Conservation (phyloP, 352 stramenopile species). For the Pythium periplocum region DNA sequence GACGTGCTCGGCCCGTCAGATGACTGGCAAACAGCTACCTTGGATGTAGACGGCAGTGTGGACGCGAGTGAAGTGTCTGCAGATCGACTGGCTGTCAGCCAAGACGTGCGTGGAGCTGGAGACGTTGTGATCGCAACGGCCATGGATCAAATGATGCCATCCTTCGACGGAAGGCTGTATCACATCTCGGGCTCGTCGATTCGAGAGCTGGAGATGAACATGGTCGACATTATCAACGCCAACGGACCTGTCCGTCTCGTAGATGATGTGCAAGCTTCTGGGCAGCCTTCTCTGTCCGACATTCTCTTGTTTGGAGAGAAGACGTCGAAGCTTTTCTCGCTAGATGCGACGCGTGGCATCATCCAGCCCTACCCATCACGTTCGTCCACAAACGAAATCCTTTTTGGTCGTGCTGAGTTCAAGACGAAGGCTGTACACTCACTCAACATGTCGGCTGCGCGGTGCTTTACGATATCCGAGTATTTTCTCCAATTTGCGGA, state of each 20-base stretch:
- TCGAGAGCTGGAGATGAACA: slow-evolving; percentile 70
- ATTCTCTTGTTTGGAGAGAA: slow-evolving; percentile 80
- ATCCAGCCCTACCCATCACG: slow-evolving; percentile 37
- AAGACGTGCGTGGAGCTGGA: background rate
- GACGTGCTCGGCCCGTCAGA: background rate
- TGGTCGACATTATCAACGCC: slow-evolving; percentile 68
- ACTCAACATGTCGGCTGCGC: slow-evolving; percentile 47
- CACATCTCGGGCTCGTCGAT: slow-evolving; percentile 57
- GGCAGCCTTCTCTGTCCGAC: slow-evolving; percentile 22
- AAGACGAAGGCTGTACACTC: slow-evolving; percentile 59
- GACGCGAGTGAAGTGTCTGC: background rate
- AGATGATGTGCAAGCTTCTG: slow-evolving; percentile 7
- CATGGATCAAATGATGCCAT: slow-evolving; percentile 63
- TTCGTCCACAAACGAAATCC: slow-evolving; percentile 18
- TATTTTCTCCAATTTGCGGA: slow-evolving; percentile 77
- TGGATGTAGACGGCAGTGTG: slow-evolving; percentile 26
- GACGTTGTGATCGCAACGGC: slow-evolving; percentile 24
- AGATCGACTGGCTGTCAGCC: too few relatives aligned
- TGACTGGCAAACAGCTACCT: background rate
- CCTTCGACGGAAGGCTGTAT: slow-evolving; percentile 72
- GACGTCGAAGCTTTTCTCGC: slow-evolving; percentile 56
- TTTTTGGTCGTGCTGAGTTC: slow-evolving; percentile 76
- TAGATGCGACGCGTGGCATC: slow-evolving; percentile 58
- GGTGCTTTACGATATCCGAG: slow-evolving; percentile 79
- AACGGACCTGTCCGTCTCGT: slow-evolving; percentile 63